These are phyloP conservation scores for Leishmania tropica DNA, from an alignment of 208 protist species.

Conservation along the genomic window DNA sequence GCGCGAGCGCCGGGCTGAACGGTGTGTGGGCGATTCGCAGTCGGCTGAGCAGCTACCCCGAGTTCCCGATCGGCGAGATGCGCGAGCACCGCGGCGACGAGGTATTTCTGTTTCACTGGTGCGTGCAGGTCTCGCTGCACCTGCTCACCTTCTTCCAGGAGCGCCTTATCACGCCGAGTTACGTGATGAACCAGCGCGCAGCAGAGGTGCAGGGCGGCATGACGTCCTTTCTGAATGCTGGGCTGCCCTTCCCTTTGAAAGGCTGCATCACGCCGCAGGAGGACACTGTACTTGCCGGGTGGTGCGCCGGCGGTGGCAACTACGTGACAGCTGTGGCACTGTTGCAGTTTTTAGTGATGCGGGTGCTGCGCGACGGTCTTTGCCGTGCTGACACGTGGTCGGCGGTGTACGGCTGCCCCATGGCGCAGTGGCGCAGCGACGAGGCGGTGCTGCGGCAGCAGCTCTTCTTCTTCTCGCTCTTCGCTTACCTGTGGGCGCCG, in stretches of 20 bases:
- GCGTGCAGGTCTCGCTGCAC: slow-evolving; percentile 76
- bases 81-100: slow-evolving; percentile 70
- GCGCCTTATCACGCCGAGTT: slow-evolving; percentile 66
- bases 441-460: slow-evolving; percentile 74
- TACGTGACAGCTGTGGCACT: slow-evolving; percentile 68
- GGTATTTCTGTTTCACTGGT: slow-evolving; percentile 85
- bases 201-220: slow-evolving; percentile 28
- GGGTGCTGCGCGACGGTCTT: slow-evolving; percentile 73
- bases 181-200: slow-evolving; percentile 63
- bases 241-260: slow-evolving; percentile 26
- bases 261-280: slow-evolving; percentile 76
- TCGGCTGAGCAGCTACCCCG: slow-evolving; percentile 44
- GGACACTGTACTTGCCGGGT: slow-evolving; percentile 53
- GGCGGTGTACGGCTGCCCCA: slow-evolving; percentile 57
- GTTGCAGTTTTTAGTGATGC: slow-evolving; percentile 80
- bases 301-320: slow-evolving; percentile 78
- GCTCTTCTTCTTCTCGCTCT: slow-evolving; percentile 85
- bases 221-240: slow-evolving; percentile 8
- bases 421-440: slow-evolving; percentile 45
- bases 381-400: slow-evolving; percentile 70
- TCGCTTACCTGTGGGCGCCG: slow-evolving; percentile 75
- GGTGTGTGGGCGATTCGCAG: slow-evolving; percentile 42
- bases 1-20: slow-evolving; percentile 6
- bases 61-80: slow-evolving; percentile 46
- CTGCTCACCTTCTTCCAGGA: slow-evolving; percentile 81